Base-by-base conservation (phyloP, 1,284 basidiomycete genomes). In the Trametes pubescens region DNA sequence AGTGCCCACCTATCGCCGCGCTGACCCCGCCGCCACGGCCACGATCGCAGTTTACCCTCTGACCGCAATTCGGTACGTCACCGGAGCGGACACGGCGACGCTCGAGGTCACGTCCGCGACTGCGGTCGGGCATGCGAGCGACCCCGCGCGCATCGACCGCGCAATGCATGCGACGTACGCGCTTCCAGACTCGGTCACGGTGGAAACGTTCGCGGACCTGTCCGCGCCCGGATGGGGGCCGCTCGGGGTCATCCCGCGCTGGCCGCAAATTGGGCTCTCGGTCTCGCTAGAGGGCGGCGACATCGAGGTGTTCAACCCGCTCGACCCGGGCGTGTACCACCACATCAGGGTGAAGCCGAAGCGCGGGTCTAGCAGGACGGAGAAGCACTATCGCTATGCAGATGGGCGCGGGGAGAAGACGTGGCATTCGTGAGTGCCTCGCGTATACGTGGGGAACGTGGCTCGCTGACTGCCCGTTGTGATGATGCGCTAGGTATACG, bases 341-440 rank as follows among this genome's bases (percentile, higher is more conserved):
- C 75, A 57, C 40, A 83, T 86, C 69, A 78, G 67, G 2, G 77
- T 86, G 24, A 77, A 68, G 51, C 74, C 73, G 44, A 77, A 75
- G 54, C 73, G 75, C 26, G 76, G 78, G 4, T 69, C 67, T 22
- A 80, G 54, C 11, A 57, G 70, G 32, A 57, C 51, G n/a, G 71
- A 86, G 72, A 84, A 81, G 71, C 81, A 74, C 16, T 86, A 84
- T 65, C 78, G 68, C 54, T 78, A 79, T 63, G 71, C 72, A 34
- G 76, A 80, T 14, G 78, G 78, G n/a, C 78, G 79, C 62, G 86
- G 84, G 2, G 81, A 86, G 66, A 79, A 77, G 8, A 85, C 82
- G 80, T 88, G 86, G 86, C 74, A 80, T 40, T 82, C 86, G 66
- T 85, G 73, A 73, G 74, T 73, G 22, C 61, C 34, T 8, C 38